Evolutionary conservation across 2,329 filamentous ascomycete species (phyloP), one percentile per base, ranked within the genome.

Genomic region (Pezicula rhizophila): DNA sequence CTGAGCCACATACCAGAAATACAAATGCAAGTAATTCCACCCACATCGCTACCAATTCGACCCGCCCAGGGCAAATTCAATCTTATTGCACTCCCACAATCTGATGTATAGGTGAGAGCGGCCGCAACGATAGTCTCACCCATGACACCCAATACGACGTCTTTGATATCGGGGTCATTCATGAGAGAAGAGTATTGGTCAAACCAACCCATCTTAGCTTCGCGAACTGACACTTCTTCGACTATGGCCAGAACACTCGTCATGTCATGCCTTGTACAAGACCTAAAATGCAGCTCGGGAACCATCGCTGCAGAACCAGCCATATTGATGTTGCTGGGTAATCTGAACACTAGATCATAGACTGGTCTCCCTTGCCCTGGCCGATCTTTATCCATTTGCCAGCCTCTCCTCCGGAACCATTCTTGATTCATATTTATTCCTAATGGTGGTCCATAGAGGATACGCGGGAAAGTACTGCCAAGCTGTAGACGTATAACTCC

Each of bases 1-100:
- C 40, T 11, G 18, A 7, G 4, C 8, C 7, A 70, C 75, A 52
- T 61, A 79, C 79, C 75, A 59, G 69, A 66, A 53, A 82, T 74
- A 63, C 76, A 82, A 46, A 82, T 75, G 61, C 79, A 83, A n/a
- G 78, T 74, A 33, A 80, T 72, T 23, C 79, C 79, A 41, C 79
- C 79, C 38, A 79, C 73, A 50, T 76, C 69, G 39, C 64, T 60
- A 10, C 72, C 75, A 48, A 81, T 72, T 2, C 64, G 68, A 38
- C 66, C 64, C 6, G 77, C 71, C 79, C 79, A 83, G 1, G 78
- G 78, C 8, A 82, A 63, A 54, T 82, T 77, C 5, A 68, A 66
- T 8, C 70, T 68, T 15, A 71, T 67, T 1, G 69, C 69, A 42
- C 72, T 77, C 3, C 69, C 73, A 28, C 69, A 68, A 40, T 64